phyloP scores from a whole-genome alignment of 371 early-diverging fungal species.

The Syncephalis plumigaleata region DNA sequence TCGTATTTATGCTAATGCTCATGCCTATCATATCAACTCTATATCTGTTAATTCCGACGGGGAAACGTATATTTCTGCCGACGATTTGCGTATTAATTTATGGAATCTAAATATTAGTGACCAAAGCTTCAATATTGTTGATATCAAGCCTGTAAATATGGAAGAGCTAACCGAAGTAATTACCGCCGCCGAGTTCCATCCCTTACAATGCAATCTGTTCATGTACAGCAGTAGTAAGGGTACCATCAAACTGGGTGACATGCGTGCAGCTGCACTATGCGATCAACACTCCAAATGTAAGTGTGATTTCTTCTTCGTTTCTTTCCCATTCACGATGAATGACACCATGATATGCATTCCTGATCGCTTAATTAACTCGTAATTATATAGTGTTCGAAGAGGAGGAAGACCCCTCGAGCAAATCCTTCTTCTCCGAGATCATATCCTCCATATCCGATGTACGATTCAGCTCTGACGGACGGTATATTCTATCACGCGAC shows the following conservation, averaged over 20 bases:
- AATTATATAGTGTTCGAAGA: slow-evolving; percentile 67
- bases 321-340: background rate
- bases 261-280: slow-evolving; percentile 88
- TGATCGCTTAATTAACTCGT: background rate
- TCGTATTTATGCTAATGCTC: slow-evolving; percentile 93
- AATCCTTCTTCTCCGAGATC: slow-evolving; percentile 96
- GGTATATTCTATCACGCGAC: slow-evolving; percentile 91
- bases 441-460: slow-evolving; percentile 94
- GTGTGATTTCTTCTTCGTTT: background rate
- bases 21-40: slow-evolving; percentile 98
- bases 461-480: slow-evolving; percentile 87
- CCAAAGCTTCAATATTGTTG: slow-evolving; percentile 98
- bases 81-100: slow-evolving; percentile 95
- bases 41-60: slow-evolving; percentile 95
- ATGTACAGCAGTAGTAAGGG: slow-evolving; percentile 98
- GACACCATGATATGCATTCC: too few species aligned
- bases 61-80: slow-evolving; percentile 94
- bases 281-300: slow-evolving; percentile 82
- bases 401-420: slow-evolving; percentile 79
- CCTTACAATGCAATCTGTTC: slow-evolving; percentile 85
- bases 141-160: slow-evolving; percentile 98
- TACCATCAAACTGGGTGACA: slow-evolving; percentile 90
- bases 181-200: slow-evolving; percentile 97
- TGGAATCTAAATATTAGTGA: slow-evolving; percentile 94
- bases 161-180: slow-evolving; percentile 98